These are phyloP conservation scores for Xerocomellus amylosporus DNA, from an alignment of 768 basidiomycete genomes.

Conservation along the genomic window DNA sequence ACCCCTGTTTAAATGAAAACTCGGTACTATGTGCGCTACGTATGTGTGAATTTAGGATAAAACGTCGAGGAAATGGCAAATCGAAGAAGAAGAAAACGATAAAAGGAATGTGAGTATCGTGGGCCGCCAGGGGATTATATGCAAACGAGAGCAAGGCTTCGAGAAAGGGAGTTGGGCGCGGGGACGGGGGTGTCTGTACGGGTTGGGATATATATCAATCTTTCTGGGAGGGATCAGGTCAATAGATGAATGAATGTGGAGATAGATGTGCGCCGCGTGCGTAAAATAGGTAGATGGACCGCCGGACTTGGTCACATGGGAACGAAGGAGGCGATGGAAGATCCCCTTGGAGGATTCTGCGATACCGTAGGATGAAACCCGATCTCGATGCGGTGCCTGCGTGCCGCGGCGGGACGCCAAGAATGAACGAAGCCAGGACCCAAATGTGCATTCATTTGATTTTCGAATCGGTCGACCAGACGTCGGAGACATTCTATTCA, in stretches of 20 bases:
- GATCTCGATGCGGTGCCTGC: neutral
- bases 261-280: neutral
- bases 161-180: neutral
- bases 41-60: neutral
- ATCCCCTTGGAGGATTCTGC: neutral
- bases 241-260: neutral
- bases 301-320: neutral
- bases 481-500: conserved; percentile 7
- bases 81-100: neutral
- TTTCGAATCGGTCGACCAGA: conserved; percentile 1
- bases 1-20: neutral
- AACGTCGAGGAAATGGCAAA: neutral
- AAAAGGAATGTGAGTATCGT: neutral
- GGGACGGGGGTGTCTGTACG: conserved; percentile 5
- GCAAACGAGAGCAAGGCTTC: neutral
- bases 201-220: neutral
- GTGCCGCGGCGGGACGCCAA: neutral
- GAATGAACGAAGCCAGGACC: neutral
- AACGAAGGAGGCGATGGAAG: neutral
- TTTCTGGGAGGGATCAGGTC: neutral
- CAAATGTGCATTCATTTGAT: conserved; percentile 1
- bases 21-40: neutral
- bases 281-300: neutral
- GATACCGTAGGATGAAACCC: neutral
- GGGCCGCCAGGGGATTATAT: neutral